These are phyloP conservation scores for Barnettozyma wickerhamii DNA, from an alignment of 805 yeast species.

Conservation along the genomic window DNA sequence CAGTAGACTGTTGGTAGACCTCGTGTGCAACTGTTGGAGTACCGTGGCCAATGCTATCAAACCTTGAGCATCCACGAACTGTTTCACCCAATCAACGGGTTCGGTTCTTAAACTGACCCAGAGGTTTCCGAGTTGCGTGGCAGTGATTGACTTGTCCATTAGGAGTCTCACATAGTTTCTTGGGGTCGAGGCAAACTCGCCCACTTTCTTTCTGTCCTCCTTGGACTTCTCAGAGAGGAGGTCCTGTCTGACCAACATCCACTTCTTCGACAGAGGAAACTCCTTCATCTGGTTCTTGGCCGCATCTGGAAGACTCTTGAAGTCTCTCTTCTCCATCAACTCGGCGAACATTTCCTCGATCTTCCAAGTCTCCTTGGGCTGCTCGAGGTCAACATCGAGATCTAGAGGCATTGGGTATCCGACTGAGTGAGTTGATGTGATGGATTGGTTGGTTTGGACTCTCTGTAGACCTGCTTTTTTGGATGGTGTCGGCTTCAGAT, in stretches of 20 bases:
- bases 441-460: slow-evolving; percentile 21
- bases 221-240: slow-evolving; percentile 71
- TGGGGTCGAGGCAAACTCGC: slow-evolving; percentile 40
- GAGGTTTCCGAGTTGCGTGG: slow-evolving; percentile 70
- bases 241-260: slow-evolving; percentile 90
- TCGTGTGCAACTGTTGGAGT: slow-evolving; percentile 45
- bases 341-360: slow-evolving; percentile 73
- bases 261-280: slow-evolving; percentile 74
- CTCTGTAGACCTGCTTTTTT: slow-evolving; percentile 19
- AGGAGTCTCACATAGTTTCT: slow-evolving; percentile 73
- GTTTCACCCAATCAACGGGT: slow-evolving; percentile 75
- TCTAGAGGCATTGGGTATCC: slow-evolving; percentile 3
- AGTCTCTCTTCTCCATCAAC: slow-evolving; percentile 80
- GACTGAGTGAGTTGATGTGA: slow-evolving; percentile 3
- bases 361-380: slow-evolving; percentile 60
- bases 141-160: slow-evolving; percentile 62
- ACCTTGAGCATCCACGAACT: slow-evolving; percentile 78
- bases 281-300: slow-evolving; percentile 75
- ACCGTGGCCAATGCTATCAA: slow-evolving; percentile 69
- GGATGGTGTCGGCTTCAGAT: slow-evolving; percentile 20
- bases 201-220: slow-evolving; percentile 31
- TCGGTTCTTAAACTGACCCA: slow-evolving; percentile 94
- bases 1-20: slow-evolving; percentile 25
- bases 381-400: slow-evolving; percentile 43
- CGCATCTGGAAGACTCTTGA: slow-evolving; percentile 59